Conservation (phyloP, 1,139 yeast genomes). For the Tardiomyces blankii region DNA sequence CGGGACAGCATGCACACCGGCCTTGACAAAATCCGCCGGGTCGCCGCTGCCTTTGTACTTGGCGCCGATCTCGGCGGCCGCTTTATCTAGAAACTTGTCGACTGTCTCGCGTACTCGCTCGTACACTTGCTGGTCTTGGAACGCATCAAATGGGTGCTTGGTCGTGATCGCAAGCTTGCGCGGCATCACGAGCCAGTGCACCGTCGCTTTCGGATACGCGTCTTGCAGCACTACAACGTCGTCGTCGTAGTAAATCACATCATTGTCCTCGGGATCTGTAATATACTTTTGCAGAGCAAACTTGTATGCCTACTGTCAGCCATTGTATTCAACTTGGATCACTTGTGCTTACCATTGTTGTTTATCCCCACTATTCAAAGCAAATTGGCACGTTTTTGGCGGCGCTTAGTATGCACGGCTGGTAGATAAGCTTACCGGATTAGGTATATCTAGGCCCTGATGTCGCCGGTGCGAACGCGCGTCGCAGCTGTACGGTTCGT, state of each 20-base stretch:
- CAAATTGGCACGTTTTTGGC: too few species aligned
- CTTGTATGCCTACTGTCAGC: slow-evolving; percentile 4
- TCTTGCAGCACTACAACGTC: slow-evolving; percentile 49
- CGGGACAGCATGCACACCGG: slow-evolving; percentile 65
- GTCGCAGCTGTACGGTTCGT: too few species aligned
- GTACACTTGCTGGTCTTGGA: slow-evolving; percentile 30
- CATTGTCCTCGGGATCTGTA: not conserved
- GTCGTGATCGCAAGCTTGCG: slow-evolving; percentile 32
- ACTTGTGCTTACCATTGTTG: too few species aligned
- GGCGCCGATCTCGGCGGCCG: slow-evolving; percentile 28
- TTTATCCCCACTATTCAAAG: too few species aligned
- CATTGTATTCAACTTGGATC: not conserved
- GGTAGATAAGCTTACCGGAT: too few species aligned
- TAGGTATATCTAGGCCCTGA: too few species aligned
- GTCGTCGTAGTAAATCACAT: slow-evolving; percentile 14
- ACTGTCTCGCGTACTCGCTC: slow-evolving; percentile 30
- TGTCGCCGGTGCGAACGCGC: too few species aligned
- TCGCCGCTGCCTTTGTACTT: slow-evolving; percentile 11
- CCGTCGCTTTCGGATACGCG: slow-evolving; percentile 49
- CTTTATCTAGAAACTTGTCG: slow-evolving; percentile 32
- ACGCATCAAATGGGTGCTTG: slow-evolving; percentile 44
- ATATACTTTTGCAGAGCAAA: slow-evolving; percentile 14
- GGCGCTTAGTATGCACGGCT: too few species aligned
- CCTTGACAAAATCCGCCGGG: slow-evolving; percentile 33
- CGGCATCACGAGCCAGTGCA: slow-evolving; percentile 57